These are phyloP conservation scores for Populus simonii DNA, from an alignment of 345 rosid genomes.

Conservation along the genomic window DNA sequence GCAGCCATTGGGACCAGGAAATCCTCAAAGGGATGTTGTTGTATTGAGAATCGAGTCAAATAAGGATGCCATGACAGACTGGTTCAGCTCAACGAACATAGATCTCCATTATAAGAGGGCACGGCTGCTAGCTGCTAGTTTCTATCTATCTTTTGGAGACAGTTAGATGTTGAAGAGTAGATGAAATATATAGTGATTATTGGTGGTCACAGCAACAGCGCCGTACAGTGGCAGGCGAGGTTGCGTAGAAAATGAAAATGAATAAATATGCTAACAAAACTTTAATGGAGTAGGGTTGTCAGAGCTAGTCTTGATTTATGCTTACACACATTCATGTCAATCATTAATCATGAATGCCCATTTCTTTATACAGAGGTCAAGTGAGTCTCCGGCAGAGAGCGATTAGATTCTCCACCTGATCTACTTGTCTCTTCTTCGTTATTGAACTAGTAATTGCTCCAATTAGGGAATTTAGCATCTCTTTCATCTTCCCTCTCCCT, in stretches of 20 bases:
- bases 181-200: slow-evolving; percentile 29
- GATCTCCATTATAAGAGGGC: slow-evolving; percentile 10
- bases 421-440: slow-evolving; percentile 24
- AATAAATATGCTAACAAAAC: slow-evolving; percentile 12
- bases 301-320: background rate
- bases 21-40: slow-evolving; percentile 3
- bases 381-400: slow-evolving; percentile 6
- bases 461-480: background rate
- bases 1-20: slow-evolving; percentile 10
- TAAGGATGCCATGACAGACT: slow-evolving; percentile 22
- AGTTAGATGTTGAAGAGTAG: slow-evolving; percentile 54
- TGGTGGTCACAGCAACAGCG: slow-evolving; percentile 23
- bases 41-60: slow-evolving; percentile 19
- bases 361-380: slow-evolving; percentile 12
- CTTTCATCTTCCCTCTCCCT: background rate
- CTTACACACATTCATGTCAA: slow-evolving; percentile 8
- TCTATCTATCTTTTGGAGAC: slow-evolving; percentile 33
- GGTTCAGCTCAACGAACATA: slow-evolving; percentile 8
- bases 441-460: slow-evolving; percentile 6
- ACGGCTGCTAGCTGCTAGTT: background rate
- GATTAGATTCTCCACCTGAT: background rate
- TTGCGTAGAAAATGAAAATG: slow-evolving; percentile 5
- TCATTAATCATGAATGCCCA: slow-evolving; percentile 25
- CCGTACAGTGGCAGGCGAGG: slow-evolving; percentile 7
- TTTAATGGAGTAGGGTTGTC: slow-evolving; percentile 5